phyloP scores from a whole-genome alignment of 306 rosid genomes.

The Begonia masoniana region DNA sequence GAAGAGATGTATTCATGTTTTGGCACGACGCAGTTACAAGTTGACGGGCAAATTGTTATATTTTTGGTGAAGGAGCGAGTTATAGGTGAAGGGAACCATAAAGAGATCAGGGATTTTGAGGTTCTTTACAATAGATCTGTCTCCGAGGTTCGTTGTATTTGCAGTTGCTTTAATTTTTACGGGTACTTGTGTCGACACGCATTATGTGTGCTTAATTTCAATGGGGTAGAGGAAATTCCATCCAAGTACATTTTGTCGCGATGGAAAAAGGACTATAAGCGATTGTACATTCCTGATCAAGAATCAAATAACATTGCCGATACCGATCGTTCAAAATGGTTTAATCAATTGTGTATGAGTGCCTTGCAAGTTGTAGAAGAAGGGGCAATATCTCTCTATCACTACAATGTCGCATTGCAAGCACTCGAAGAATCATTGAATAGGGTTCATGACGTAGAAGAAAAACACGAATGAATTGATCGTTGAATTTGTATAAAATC shows the following conservation, averaged over 20 bases:
- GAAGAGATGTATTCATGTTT: constrained; percentile 92
- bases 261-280: constrained; percentile 93
- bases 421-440: constrained; percentile 64
- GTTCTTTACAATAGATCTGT: constrained; percentile 74
- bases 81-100: constrained; percentile 51
- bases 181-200: constrained; percentile 92
- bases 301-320: constrained; percentile 20
- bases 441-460: constrained; percentile 65
- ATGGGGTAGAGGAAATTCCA: constrained; percentile 90
- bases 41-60: constrained; percentile 63
- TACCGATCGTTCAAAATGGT: constrained; percentile 45
- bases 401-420: constrained; percentile 63
- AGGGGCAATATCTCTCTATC: constrained; percentile 64
- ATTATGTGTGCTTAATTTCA: constrained; percentile 71
- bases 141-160: constrained; percentile 90
- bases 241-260: constrained; percentile 48
- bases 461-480: constrained; percentile 18
- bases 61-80: constrained; percentile 89
- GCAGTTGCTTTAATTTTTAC: constrained; percentile 71
- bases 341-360: constrained; percentile 51
- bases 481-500: not conserved
- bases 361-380: constrained; percentile 88
- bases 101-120: constrained; percentile 76
- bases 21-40: constrained; percentile 70
- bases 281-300: constrained; percentile 39